Evolutionary conservation across 2,329 filamentous ascomycete species (phyloP), one percentile per base, ranked within the genome.

Genomic region (Emergomyces orientalis): DNA sequence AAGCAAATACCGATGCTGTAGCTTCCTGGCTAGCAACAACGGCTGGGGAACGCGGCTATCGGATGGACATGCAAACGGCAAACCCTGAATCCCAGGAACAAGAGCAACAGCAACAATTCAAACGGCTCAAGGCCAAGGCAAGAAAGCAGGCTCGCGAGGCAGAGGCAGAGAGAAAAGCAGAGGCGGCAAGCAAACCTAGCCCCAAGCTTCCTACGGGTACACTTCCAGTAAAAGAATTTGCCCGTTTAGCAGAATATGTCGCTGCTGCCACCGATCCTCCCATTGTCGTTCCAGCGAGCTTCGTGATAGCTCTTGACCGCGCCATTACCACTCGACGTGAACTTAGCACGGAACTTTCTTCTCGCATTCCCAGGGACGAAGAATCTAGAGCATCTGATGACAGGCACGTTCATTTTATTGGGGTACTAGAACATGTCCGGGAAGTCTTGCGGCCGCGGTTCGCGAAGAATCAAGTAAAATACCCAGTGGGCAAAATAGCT

Each of bases 11-110:
- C 34, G 54, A 61, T 32, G 27, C 39, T 17, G 27, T 62, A 27
- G 71, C 69, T 65, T 67, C 69, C 19, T 72, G 71, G 69, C 67
- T 73, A 45, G 65, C 70, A 9, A 66, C 68, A 58, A 63, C 68
- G 52, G 72, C 71, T 7, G 66, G 62, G 56, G 49, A 69, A 67
- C 69, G 68, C 63, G 69, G 71, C 63, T 69, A 69, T 63, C 66
- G 62, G 11, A 22, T 61, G 11, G 55, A 25, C 55, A 64, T 68
- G 13, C 34, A 60, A 54, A 47, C 63, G 51, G 58, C 52, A 56
- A 22, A 51, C 62, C 61, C 63, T 22, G 32, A 41, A 14, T 22
- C 51, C 17, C 63, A 63, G 60, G 65, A 17, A 13, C 32, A 55
- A 32, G 13, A 55, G 52, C 52, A 52, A 27, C 25, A 54, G 51